Evolutionary conservation across 345 rosid genomes (phyloP), one percentile per base, ranked within the genome.

Genomic region (Noccaea caerulescens): DNA sequence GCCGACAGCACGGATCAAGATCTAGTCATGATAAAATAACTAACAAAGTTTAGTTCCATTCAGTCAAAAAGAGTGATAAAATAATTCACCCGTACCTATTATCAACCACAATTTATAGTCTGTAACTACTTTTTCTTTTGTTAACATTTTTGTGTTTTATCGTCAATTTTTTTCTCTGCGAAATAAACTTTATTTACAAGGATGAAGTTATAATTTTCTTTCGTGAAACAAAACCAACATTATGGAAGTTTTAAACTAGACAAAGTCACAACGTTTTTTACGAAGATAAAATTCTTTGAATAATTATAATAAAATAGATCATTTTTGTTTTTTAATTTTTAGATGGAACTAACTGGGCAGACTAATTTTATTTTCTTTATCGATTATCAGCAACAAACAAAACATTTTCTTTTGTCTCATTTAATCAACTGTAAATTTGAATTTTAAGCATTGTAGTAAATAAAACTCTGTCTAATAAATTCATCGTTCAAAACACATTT

Each of bases 61-160:
- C 4, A n/a, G 14, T 12, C 51, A 59, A n/a, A n/a, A n/a, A 5
- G 8, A 59, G 47, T n/a, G 27, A 20, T 46, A 13, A 58, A 10
- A 18, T 46, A 12, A 16, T 6, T 14, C 10, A 20, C 16, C 8
- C 32, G 5, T 12, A 13, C 27, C 10, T 33, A 37, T 5, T 58
- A 47, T 69, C 33, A 10, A 38, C 51, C 67, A 50, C n/a, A 49
- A 50, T 18, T 63, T 64, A 18, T 7, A 18, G 7, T 13, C 30
- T n/a, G 7, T 18, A 11, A 20, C 8, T 18, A 18, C 3, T 8
- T 4, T 58, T 5, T 37, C 8, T 37, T 3, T 36, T 36, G 14
- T 4, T 9, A 20, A 9, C 8, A 20, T 4, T 8, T 0, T 16
- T 14, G 18, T 9, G 9, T 4, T 55, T 34, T 1, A 13, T 10